Evolutionary conservation across 768 basidiomycete genomes (phyloP), one percentile per base, ranked within the genome.

Genomic region (Rhizopogon rudus): DNA sequence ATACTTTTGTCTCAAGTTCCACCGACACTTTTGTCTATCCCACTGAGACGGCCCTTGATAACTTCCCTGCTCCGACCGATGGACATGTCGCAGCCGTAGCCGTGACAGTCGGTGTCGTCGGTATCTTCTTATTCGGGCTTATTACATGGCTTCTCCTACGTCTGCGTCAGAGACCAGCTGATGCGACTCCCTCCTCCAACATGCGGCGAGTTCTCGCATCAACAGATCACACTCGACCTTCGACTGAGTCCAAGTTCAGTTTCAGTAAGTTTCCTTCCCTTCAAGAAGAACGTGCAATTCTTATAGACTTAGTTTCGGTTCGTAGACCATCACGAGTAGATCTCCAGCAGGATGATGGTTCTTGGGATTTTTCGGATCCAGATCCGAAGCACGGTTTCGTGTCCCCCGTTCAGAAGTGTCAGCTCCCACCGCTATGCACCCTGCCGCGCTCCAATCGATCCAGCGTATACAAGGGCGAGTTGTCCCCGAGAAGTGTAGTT

Each of bases 281-380:
- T 53, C 3, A n/a, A 51, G 20, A 29, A 4, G 44, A 12, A 37
- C 20, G 17, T 12, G 5, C 8, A 6, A 22, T 51, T 9, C 31
- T 53, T 5, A 35, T 46, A 6, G 5, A 3, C 25, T 46, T 22
- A 14, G 5, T 22, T 37, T 3, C 45, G 67, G 67, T 49, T 39
- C 68, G 64, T 6, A 70, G 68, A 5, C 57, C 67, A 10, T 55
- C 65, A 39, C 68, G 58, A 43, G 59, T 66, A 33, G 58, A 63
- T 0, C 63, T 59, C 40, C 59, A 53, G 45, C 58, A 53, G 4
- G 44, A 56, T 5, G 60, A 65, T 39, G 33, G 44, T 25, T 63
- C 63, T 59, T 69, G 67, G 67, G 69, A 70, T 56, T 70, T 69
- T 65, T 60, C 65, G 0, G 67, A 70, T 40, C 58, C 63, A 3